phyloP scores from a whole-genome alignment of 2,329 filamentous ascomycete genomes.

The Penicillium sp. region DNA sequence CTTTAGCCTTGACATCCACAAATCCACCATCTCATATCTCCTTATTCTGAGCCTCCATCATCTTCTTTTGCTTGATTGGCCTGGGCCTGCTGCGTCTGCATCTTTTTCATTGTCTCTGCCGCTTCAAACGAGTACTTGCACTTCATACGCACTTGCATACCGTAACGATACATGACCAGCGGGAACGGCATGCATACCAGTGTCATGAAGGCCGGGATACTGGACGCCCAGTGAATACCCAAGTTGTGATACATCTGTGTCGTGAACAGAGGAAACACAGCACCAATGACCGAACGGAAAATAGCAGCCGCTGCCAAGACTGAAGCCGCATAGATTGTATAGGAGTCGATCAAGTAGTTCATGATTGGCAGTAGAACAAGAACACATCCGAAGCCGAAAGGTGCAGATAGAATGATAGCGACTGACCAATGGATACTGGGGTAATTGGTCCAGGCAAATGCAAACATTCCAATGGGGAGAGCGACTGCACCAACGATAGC shows the following conservation, averaged over 20 bases:
- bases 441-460: constrained; percentile 20
- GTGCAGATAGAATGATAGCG: background rate
- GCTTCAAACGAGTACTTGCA: constrained; percentile 7
- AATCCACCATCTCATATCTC: background rate
- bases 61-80: constrained; percentile 32
- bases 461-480: constrained; percentile 11
- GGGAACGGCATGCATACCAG: constrained; percentile 4
- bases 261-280: constrained; percentile 9
- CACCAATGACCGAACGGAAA: constrained; percentile 4
- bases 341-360: constrained; percentile 8
- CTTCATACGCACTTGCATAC: constrained; percentile 3
- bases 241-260: constrained; percentile 4
- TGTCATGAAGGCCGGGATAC: constrained; percentile 6
- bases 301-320: background rate
- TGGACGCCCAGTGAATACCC: constrained; percentile 9
- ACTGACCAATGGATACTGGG: constrained; percentile 13
- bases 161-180: background rate
- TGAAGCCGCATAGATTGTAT: constrained; percentile 7
- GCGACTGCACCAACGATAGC: constrained; percentile 7
- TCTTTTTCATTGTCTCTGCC: background rate
- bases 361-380: background rate
- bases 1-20: background rate
- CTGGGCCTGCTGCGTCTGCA: constrained; percentile 55
- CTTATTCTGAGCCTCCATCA: background rate
- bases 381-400: constrained; percentile 2